Base-by-base conservation (phyloP, 495 filamentous ascomycete genomes). In the Penicillium dipodomyicola region DNA sequence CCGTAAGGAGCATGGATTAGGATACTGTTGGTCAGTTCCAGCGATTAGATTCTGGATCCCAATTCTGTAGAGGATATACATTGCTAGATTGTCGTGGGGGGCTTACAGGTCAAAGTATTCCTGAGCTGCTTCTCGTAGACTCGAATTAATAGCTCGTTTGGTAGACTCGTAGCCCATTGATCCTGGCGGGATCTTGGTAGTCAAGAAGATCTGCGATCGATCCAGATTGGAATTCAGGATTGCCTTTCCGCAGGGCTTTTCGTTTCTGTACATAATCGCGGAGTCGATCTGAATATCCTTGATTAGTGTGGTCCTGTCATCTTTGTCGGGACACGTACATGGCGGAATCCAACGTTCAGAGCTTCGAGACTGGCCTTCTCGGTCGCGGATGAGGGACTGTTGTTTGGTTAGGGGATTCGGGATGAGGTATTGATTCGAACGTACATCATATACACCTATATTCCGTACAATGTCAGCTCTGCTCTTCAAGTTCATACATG, bases 401-500 rank as follows among this genome's bases (percentile, higher is more conserved):
- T 17, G 27, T 6, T 19, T 29, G 23, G 67, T 25, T 51, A 40
- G 12, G 1, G 10, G 1, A 8, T 6, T 40, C 8, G 8, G 10
- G n/a, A 27, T 5, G 10, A 14, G 37, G 2, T 15, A 29, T 17
- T 20, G 20, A 17, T 27, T 23, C 49, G 49, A 30, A 59, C 61
- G 35, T 72, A 91, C 86, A 86, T 91, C 78, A 90, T 82, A 59
- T 87, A 92, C 53, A 91, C 84, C 87, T 89, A 61, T 51, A 29
- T 49, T 43, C 23, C 23, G 17, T 40, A 49, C 2, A 23, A 29
- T 43, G 47, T 59, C 23, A 59, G 52, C 39, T 33, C 0, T 15
- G n/a, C n/a, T n/a, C n/a, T 42, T 30, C 19, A 15, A 12, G 5
- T 8, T 17, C 35, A 39, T 39, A 15, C 15, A 14, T 15, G 4